Percentiles rank a stretch among this genome's conserved stretches.
phyloP scores from a whole-genome alignment of 2,329 filamentous ascomycete species.

The Penicillium olsonii region DNA sequence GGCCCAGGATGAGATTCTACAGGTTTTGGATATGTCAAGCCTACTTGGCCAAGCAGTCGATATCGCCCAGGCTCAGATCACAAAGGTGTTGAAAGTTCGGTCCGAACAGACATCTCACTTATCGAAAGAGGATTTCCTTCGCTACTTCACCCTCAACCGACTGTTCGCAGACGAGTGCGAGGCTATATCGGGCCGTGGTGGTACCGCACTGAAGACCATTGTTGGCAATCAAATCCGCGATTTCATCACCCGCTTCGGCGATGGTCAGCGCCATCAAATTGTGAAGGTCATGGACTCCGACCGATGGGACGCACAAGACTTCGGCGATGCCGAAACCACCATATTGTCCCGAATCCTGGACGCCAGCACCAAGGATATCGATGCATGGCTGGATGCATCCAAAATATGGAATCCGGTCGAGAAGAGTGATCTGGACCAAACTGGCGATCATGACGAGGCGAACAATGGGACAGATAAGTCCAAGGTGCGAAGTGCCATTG shows the following conservation, averaged over 20 bases:
- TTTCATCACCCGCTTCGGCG: conserved; percentile 60
- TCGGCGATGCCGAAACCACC: conserved; percentile 54
- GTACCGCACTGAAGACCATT: conserved; percentile 60
- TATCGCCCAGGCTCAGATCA: conserved; percentile 64
- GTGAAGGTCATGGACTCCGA: conserved; percentile 62
- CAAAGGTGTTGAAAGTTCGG: conserved; percentile 64
- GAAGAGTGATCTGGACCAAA: conserved; percentile 20
- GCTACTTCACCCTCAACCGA: conserved; percentile 64
- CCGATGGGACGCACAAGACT: conserved; percentile 66
- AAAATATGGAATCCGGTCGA: conserved; percentile 52
- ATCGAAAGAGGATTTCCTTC: conserved; percentile 58
- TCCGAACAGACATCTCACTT: conserved; percentile 61
- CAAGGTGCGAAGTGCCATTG: conserved; percentile 69
- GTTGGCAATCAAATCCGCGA: conserved; percentile 65
- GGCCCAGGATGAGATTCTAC: conserved; percentile 61
- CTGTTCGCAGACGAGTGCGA: conserved; percentile 69
- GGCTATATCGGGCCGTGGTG: conserved; percentile 63
- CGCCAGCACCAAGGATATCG: conserved; percentile 60
- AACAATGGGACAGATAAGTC: conserved; percentile 54
- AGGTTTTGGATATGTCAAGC: conserved; percentile 66
- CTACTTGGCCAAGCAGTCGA: conserved; percentile 67
- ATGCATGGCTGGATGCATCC: conserved; percentile 54
- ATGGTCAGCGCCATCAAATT: conserved; percentile 58
- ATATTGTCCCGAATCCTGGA: conserved; percentile 58
- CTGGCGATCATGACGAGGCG: conserved; percentile 40